These are phyloP conservation scores for Exsudoporus frostii DNA, from an alignment of 768 basidiomycete species.

Conservation along the genomic window DNA sequence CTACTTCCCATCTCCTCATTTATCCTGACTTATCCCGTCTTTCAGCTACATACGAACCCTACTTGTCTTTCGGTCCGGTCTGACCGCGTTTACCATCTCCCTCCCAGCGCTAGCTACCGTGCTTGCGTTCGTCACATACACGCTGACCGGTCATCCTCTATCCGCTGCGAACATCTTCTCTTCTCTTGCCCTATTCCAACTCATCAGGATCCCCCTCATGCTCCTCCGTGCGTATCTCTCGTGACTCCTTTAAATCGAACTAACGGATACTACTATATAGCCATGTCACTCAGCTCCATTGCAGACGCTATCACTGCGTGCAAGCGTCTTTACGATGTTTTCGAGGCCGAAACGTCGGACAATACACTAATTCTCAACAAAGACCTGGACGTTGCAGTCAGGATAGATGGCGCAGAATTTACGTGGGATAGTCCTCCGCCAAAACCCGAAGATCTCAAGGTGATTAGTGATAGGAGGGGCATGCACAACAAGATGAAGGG, in stretches of 20 bases:
- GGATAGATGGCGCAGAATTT: constrained; percentile 68
- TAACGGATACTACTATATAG: constrained; percentile 33
- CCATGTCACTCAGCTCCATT: constrained; percentile 69
- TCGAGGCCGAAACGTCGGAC: constrained; percentile 75
- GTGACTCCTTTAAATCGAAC: constrained; percentile 1
- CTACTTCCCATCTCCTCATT: constrained; percentile 4
- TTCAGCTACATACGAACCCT: constrained; percentile 62
- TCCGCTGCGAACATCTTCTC: constrained; percentile 76
- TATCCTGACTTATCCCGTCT: not conserved
- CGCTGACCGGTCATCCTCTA: constrained; percentile 63
- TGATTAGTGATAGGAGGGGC: not conserved
- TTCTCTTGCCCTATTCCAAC: constrained; percentile 80
- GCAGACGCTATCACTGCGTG: constrained; percentile 83
- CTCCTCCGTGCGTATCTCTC: constrained; percentile 44
- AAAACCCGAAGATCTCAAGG: constrained; percentile 35
- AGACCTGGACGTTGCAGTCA: constrained; percentile 58
- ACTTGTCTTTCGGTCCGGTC: constrained; percentile 60
- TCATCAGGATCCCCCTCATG: constrained; percentile 81
- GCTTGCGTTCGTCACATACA: constrained; percentile 72
- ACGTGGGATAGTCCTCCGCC: constrained; percentile 82
- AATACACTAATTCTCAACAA: constrained; percentile 56
- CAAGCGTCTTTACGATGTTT: constrained; percentile 73
- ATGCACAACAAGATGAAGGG: constrained; percentile 8
- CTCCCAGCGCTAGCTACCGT: constrained; percentile 81
- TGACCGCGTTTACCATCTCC: constrained; percentile 66